These are phyloP conservation scores for Xylariaceae sp. DNA, from an alignment of 2,329 filamentous ascomycete species.

Conservation along the genomic window DNA sequence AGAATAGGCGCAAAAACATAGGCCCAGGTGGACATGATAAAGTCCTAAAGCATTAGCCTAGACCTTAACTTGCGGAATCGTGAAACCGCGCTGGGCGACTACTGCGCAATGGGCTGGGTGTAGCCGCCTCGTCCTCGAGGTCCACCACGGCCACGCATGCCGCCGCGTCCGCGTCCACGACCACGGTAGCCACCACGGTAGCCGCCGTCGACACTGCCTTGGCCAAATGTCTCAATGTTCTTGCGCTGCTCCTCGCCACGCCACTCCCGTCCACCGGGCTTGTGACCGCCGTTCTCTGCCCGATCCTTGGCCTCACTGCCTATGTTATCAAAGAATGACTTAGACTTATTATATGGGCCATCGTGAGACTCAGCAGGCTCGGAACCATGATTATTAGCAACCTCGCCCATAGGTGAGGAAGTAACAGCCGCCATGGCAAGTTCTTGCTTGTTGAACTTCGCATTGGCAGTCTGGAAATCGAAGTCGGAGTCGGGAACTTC, in stretches of 20 bases:
- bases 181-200: conserved; percentile 74
- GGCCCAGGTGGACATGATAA: background rate
- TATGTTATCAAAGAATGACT: conserved; percentile 97
- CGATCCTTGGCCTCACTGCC: conserved; percentile 90
- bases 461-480: conserved; percentile 81
- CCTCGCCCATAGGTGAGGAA: conserved; percentile 60
- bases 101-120: conserved; percentile 23
- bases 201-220: conserved; percentile 84
- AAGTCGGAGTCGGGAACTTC: conserved; percentile 89
- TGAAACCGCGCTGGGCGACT: conserved; percentile 3
- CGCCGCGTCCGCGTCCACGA: conserved; percentile 58
- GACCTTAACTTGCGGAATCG: background rate
- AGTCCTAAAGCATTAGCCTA: background rate
- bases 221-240: conserved; percentile 97
- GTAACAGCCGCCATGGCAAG: conserved; percentile 84
- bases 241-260: conserved; percentile 87
- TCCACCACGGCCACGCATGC: conserved; percentile 42
- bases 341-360: conserved; percentile 75
- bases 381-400: conserved; percentile 36
- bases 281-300: conserved; percentile 62
- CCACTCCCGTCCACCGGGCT: conserved; percentile 79
- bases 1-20: background rate
- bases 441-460: conserved; percentile 83
- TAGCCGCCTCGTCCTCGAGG: conserved; percentile 34
- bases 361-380: conserved; percentile 34